phyloP scores from a whole-genome alignment of 192 early-diverging fungal genomes.

The Piromyces finnis region DNA sequence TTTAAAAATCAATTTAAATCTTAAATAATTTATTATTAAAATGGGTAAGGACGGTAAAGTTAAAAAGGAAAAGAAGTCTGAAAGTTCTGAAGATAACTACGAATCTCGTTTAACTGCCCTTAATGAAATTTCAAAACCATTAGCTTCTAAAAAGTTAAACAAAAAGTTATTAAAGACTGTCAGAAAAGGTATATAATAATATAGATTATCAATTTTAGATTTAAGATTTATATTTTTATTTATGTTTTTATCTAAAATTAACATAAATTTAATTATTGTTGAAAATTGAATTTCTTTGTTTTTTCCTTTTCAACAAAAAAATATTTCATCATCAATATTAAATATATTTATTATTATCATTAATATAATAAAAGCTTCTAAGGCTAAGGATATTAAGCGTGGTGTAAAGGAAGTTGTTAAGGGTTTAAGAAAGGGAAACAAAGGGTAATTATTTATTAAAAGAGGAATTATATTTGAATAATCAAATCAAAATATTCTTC shows the following conservation, averaged over 20 bases:
- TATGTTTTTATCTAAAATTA: no score
- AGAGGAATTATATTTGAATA: no score
- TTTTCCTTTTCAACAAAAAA: no score
- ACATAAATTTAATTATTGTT: no score
- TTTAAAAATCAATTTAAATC: not conserved
- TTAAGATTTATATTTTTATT: no score
- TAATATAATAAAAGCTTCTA: slow-evolving; percentile 2
- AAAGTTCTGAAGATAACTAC: slow-evolving; percentile 8
- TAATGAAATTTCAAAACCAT: slow-evolving; percentile 57
- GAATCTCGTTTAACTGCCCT: slow-evolving; percentile 31
- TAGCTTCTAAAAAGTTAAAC: slow-evolving; percentile 64
- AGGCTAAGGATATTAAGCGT: slow-evolving; percentile 16
- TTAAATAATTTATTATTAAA: not conserved
- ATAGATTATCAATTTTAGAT: no score
- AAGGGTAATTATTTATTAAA: slow-evolving; percentile 30
- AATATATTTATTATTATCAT: no score
- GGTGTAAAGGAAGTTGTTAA: slow-evolving; percentile 98
- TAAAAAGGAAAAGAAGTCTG: not conserved
- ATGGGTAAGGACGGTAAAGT: not conserved
- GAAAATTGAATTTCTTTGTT: no score
- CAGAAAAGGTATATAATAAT: slow-evolving; percentile 52
- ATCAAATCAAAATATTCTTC: no score
- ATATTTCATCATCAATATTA: no score
- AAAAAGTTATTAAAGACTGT: slow-evolving; percentile 79
- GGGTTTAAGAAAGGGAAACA: slow-evolving; percentile 83